Evolutionary conservation across 345 rosid species (phyloP).

Genomic region (Cardamine chenopodiifolia): DNA sequence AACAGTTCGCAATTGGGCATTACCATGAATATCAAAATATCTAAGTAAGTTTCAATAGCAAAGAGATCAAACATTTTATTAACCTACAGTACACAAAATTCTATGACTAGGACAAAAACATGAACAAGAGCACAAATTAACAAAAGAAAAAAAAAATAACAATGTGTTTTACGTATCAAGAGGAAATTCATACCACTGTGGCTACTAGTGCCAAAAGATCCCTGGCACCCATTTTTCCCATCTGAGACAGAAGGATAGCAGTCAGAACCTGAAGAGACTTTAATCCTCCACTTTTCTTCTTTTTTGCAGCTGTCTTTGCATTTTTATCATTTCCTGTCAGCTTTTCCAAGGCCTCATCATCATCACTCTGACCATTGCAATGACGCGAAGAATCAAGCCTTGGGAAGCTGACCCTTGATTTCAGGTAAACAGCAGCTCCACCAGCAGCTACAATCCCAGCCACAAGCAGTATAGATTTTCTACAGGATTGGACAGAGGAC

Average conservation of each 20-base stretch:
- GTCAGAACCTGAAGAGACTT: constrained; percentile 81
- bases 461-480: constrained; percentile 81
- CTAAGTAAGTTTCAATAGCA: constrained; percentile 15
- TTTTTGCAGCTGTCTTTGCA: constrained; percentile 47
- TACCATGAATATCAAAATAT: background rate
- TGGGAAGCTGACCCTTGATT: constrained; percentile 52
- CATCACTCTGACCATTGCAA: constrained; percentile 57
- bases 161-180: background rate
- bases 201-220: constrained; percentile 76
- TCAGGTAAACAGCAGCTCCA: constrained; percentile 79
- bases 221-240: constrained; percentile 87
- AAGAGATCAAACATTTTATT: background rate
- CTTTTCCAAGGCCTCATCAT: constrained; percentile 47
- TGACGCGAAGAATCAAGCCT: constrained; percentile 48
- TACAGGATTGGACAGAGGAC: constrained; percentile 32
- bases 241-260: constrained; percentile 72
- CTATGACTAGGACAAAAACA: constrained; percentile 11
- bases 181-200: constrained; percentile 66
- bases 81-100: background rate
- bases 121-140: constrained; percentile 8
- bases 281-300: constrained; percentile 75
- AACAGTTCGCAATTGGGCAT: background rate
- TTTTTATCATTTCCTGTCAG: constrained; percentile 40
- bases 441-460: constrained; percentile 83
- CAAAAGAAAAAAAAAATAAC: background rate